Percentiles rank a stretch among this genome's conserved stretches.
phyloP scores from a whole-genome alignment of 2,329 filamentous ascomycete species.

The Fusarium praegraminearum region DNA sequence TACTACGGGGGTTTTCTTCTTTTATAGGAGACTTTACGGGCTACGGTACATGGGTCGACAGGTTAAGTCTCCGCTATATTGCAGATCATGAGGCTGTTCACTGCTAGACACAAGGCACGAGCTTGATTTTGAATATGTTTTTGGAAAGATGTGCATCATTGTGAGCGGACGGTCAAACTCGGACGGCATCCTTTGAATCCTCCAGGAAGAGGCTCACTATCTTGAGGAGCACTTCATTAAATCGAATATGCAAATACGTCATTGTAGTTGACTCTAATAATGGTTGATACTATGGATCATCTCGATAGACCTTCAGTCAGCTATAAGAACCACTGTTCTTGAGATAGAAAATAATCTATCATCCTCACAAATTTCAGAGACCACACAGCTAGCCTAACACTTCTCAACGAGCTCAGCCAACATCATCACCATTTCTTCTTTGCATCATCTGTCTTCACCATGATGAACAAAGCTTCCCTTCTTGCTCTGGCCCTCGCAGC shows the following conservation, averaged over 20 bases:
- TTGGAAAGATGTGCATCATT: neutral
- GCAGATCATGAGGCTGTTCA: neutral
- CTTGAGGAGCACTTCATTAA: neutral
- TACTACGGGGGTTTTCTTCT: neutral
- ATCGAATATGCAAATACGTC: neutral
- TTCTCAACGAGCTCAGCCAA: neutral
- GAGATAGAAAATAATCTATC: neutral
- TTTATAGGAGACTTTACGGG: neutral
- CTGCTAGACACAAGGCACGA: neutral
- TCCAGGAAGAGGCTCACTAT: neutral
- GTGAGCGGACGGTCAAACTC: neutral
- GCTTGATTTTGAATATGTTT: neutral
- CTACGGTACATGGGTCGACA: neutral
- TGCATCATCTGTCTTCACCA: neutral
- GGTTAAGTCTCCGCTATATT: neutral
- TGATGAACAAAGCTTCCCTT: conserved; percentile 4
- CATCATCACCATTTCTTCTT: fast-evolving
- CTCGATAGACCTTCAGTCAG: neutral
- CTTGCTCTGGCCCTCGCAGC: neutral
- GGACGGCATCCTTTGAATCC: neutral
- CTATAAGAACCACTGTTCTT: neutral
- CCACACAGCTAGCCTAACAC: neutral
- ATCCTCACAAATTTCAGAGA: neutral
- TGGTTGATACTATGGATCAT: fast-evolving
- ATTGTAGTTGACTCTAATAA: neutral